Evolutionary conservation across 1,139 yeast species (phyloP), one percentile per base, ranked within the genome.

Genomic region (Kodamaea ohmeri): DNA sequence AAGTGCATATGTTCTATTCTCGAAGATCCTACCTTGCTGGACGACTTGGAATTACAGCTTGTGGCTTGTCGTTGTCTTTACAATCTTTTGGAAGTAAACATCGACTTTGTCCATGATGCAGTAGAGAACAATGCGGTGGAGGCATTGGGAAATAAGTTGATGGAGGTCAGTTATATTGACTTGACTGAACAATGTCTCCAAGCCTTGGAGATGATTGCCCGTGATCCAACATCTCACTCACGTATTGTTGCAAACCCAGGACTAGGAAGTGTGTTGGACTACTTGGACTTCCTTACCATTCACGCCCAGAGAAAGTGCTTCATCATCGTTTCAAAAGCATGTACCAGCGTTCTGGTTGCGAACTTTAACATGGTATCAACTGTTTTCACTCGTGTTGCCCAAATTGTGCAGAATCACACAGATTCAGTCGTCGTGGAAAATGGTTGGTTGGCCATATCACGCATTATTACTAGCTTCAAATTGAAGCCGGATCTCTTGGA

Each of bases 121-220:
- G 81, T 87, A 6, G 71, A 74, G 31, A 78, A 78, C 19, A 81
- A 84, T 33, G 85, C 84, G 1, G 75, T 89, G 9, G 81, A 79
- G 29, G 79, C 77, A 0, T 64, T 92, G 30, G 79, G 86, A 48
- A 67, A 71, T 9, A 85, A 85, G 50, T 61, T 92, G 32, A 58
- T 77, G 47, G 95, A 88, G 49, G 83, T 90, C 14, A 79, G 80
- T 41, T 89, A 78, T 56, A 90, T 92, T 39, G 98, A 92, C 57
- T 67, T 92, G 42, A 95, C 97, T 0, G 98, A 92, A 56, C 97
- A 90, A 58, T 90, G 92, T 0, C 63, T 92, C 32, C 90, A 83
- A 49, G 81, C 94, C 0, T 62, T 84, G 39, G 90, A 83, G 55
- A 70, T 78, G 61, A 76, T 84, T 9, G 79, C 89, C 1, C 63